Conservation (phyloP, 2,329 filamentous ascomycete species). For the Huntiella moniliformis region DNA sequence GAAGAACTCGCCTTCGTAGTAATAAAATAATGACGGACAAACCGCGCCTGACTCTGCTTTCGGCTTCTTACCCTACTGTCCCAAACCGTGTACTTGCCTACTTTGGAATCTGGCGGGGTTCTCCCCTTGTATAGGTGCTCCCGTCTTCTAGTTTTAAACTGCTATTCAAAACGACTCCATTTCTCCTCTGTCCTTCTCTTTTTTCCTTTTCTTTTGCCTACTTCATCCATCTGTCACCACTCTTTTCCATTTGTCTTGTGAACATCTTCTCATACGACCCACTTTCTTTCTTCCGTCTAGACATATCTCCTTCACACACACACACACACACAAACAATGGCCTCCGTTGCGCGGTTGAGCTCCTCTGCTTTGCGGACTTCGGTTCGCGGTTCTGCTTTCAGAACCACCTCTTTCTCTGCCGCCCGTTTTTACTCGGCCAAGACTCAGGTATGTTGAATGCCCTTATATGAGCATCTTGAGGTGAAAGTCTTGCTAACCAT, state of each 20-base stretch:
- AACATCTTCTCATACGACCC: slow-evolving; percentile 1
- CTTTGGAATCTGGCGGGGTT: slow-evolving; percentile 13
- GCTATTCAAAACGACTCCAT: slow-evolving; percentile 11
- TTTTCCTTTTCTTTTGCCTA: slow-evolving; percentile 16
- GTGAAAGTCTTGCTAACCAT: not conserved
- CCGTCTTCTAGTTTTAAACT: not conserved
- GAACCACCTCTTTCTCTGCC: slow-evolving; percentile 60
- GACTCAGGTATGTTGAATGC: slow-evolving; percentile 42
- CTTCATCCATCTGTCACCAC: slow-evolving; percentile 9
- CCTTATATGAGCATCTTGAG: not conserved
- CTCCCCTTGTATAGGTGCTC: slow-evolving; percentile 17
- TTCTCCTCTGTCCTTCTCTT: slow-evolving; percentile 21
- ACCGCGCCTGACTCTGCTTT: slow-evolving; percentile 15
- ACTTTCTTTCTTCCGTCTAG: slow-evolving; percentile 3
- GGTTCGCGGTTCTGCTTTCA: slow-evolving; percentile 46
- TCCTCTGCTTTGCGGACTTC: slow-evolving; percentile 66
- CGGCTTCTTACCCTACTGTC: slow-evolving; percentile 14
- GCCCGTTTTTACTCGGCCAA: slow-evolving; percentile 86
- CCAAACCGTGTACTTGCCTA: slow-evolving; percentile 7
- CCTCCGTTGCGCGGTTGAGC: slow-evolving; percentile 64
- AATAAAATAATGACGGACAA: no score
- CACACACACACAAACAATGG: slow-evolving; percentile 40
- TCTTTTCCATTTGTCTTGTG: slow-evolving; percentile 1
- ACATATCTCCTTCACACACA: slow-evolving; percentile 15
- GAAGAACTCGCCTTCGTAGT: no score